phyloP scores from a whole-genome alignment of 2,329 filamentous ascomycete genomes.

The Penicillium rolfsii region DNA sequence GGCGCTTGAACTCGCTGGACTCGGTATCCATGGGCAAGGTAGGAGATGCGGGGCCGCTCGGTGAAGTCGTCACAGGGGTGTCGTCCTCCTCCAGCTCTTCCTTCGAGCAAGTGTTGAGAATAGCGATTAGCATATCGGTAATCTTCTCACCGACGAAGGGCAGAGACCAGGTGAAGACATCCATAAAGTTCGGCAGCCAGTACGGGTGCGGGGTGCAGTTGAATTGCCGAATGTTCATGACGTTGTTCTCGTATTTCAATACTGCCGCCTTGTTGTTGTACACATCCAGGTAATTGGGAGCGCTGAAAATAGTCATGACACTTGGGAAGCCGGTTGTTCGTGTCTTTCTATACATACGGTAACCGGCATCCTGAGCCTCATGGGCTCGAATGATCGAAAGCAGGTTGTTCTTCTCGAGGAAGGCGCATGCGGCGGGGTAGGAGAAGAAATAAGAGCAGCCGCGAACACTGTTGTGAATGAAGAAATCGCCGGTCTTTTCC shows the following conservation, averaged over 20 bases:
- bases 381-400: slow-evolving; percentile 96
- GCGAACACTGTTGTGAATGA: slow-evolving; percentile 96
- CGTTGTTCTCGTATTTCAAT: slow-evolving; percentile 99
- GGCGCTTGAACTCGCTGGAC: slow-evolving; percentile 88
- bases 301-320: slow-evolving; percentile 99
- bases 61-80: slow-evolving; percentile 69
- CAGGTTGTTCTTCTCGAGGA: slow-evolving; percentile 98
- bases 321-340: slow-evolving; percentile 96
- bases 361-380: slow-evolving; percentile 97
- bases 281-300: slow-evolving; percentile 96
- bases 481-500: slow-evolving; percentile 97
- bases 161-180: slow-evolving; percentile 99
- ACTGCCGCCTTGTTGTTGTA: slow-evolving; percentile 99
- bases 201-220: slow-evolving; percentile 99
- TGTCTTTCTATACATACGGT: slow-evolving; percentile 99
- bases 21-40: slow-evolving; percentile 74
- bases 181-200: slow-evolving; percentile 99
- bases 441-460: slow-evolving; percentile 99
- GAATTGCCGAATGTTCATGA: slow-evolving; percentile 99
- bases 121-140: slow-evolving; percentile 98
- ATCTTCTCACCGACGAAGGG: slow-evolving; percentile 99
- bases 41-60: slow-evolving; percentile 72
- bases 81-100: slow-evolving; percentile 94
- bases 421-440: slow-evolving; percentile 93
- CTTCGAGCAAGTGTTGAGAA: slow-evolving; percentile 98